These are phyloP conservation scores for Vigna reflexopilosa DNA, from an alignment of 306 rosid species.

Conservation along the genomic window DNA sequence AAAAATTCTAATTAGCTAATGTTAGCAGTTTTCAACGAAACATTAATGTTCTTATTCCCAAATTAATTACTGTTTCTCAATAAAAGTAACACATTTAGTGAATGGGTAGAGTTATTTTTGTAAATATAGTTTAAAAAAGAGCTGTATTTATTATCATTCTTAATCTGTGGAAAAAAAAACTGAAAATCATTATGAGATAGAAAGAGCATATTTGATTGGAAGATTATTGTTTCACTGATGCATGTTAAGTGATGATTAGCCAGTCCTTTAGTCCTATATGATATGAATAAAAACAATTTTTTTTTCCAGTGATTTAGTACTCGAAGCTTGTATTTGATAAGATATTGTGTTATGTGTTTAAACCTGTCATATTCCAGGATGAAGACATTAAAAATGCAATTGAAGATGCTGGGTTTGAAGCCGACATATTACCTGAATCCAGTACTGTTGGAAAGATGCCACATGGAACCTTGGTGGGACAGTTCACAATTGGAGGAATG, in stretches of 20 bases:
- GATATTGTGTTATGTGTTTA: slow-evolving; percentile 35
- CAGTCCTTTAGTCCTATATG: not conserved
- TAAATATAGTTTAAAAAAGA: no score
- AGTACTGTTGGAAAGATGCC: slow-evolving; percentile 60
- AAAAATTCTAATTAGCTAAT: no score
- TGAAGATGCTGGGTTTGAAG: slow-evolving; percentile 99
- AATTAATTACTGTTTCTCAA: no score
- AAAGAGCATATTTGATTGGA: slow-evolving; percentile 18
- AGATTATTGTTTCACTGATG: not conserved
- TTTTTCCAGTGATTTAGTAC: slow-evolving; percentile 24
- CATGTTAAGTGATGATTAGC: slow-evolving; percentile 12
- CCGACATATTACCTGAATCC: slow-evolving; percentile 86
- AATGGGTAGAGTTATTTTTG: no score
- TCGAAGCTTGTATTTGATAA: slow-evolving; percentile 34
- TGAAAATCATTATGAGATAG: no score
- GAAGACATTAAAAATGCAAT: slow-evolving; percentile 85
- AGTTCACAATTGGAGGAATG: slow-evolving; percentile 95
- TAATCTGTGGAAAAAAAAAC: no score
- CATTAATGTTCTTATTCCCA: no score
- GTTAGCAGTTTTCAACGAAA: no score
- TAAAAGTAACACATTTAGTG: no score
- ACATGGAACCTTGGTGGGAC: slow-evolving; percentile 74
- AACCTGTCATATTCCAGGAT: slow-evolving; percentile 61
- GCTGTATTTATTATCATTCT: no score
- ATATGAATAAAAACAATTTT: slow-evolving; percentile 3